phyloP scores from a whole-genome alignment of 345 rosid genomes.

The Moringa oleifera region DNA sequence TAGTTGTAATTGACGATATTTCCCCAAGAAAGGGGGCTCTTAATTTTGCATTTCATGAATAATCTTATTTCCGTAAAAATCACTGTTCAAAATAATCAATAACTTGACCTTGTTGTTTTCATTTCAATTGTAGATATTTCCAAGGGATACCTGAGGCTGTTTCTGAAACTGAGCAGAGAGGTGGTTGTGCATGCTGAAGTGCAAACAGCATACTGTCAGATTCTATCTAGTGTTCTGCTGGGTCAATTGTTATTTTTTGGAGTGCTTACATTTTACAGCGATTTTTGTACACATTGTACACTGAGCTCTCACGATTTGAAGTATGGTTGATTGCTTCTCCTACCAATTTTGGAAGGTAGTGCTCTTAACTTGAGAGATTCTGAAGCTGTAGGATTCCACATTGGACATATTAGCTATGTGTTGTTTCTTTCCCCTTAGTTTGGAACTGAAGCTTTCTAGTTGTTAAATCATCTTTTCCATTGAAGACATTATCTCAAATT shows the following conservation, averaged over 20 bases:
- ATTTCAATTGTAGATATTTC: constrained; percentile 60
- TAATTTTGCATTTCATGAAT: background rate
- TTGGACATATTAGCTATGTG: background rate
- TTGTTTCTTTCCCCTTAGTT: background rate
- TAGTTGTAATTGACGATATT: too few relatives aligned
- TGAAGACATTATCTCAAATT: too few relatives aligned
- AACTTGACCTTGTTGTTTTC: background rate
- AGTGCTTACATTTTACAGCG: background rate
- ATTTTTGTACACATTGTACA: constrained; percentile 20
- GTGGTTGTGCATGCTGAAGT: constrained; percentile 86
- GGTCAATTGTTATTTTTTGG: constrained; percentile 12
- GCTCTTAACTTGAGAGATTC: background rate
- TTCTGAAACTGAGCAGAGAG: constrained; percentile 74
- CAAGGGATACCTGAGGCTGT: constrained; percentile 73
- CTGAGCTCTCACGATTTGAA: constrained; percentile 2
- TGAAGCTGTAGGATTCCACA: background rate
- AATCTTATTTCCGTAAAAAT: too few relatives aligned
- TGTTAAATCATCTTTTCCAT: background rate
- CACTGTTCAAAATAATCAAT: background rate
- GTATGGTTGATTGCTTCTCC: background rate
- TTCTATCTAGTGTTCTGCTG: background rate
- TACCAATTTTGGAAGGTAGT: background rate
- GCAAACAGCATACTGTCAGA: background rate
- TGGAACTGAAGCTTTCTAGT: background rate
- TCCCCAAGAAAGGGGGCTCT: background rate